phyloP scores from a whole-genome alignment of 495 filamentous ascomycete species.

The Talaromyces wortmannii region DNA sequence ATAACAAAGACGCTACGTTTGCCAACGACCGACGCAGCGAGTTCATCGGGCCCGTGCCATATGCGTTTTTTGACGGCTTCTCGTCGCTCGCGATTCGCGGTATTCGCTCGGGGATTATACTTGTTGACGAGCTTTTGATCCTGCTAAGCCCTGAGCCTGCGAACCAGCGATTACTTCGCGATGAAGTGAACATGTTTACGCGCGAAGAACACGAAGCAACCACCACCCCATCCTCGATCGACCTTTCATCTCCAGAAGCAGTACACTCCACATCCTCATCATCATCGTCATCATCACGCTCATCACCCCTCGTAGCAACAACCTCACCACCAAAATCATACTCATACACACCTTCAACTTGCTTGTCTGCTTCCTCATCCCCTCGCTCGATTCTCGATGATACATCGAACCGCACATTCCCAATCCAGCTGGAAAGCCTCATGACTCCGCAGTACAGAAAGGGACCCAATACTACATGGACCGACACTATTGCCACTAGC shows the following conservation, averaged over 20 bases:
- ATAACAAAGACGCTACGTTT: background rate
- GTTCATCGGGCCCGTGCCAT: constrained; percentile 20
- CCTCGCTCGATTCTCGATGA: constrained; percentile 7
- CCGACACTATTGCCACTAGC: constrained; percentile 18
- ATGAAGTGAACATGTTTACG: background rate
- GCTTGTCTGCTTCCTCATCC: background rate
- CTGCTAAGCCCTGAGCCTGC: constrained; percentile 13
- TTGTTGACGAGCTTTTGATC: constrained; percentile 18
- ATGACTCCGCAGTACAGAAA: constrained; percentile 14
- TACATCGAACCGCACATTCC: constrained; percentile 8
- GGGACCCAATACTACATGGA: constrained; percentile 20
- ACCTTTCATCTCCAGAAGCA: background rate
- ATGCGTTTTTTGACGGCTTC: constrained; percentile 22
- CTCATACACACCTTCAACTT: too few species aligned
- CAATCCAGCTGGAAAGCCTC: constrained; percentile 13
- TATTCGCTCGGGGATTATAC: constrained; percentile 14
- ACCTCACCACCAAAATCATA: background rate
- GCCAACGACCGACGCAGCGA: background rate
- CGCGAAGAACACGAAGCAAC: background rate
- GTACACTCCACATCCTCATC: background rate
- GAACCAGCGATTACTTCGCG: background rate
- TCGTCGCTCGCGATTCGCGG: constrained; percentile 14
- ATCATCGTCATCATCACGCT: background rate
- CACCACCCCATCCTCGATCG: background rate
- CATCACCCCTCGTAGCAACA: background rate